A percentile compares a stretch with the other conserved stretches of the same genome.
Conservation (phyloP, 305 asterid species). For the Petunia hybrid region DNA sequence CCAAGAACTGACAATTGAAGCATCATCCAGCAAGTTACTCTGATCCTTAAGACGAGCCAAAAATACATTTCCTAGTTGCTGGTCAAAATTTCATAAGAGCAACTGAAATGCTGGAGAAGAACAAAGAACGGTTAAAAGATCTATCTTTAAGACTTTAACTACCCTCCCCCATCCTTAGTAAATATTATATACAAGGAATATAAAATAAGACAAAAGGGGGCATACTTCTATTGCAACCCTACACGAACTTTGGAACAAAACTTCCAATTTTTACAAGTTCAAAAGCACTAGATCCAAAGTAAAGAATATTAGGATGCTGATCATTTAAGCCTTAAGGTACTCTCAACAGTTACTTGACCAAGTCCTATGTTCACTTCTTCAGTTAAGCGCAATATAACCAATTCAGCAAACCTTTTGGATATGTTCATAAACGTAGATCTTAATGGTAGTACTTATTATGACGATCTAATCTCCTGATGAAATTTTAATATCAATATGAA, state of each 20-base stretch:
- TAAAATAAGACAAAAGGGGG: neutral
- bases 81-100: neutral
- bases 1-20: conserved; percentile 1
- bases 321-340: neutral
- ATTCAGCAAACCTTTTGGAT: conserved; percentile 20
- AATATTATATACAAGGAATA: neutral
- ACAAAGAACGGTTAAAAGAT: neutral
- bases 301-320: conserved; percentile 10
- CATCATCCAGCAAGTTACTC: neutral
- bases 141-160: neutral
- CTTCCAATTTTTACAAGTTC: conserved; percentile 13
- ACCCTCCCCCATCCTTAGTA: neutral
- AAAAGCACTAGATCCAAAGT: neutral
- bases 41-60: neutral
- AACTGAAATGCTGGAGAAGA: conserved; percentile 4
- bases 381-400: neutral
- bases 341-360: conserved; percentile 15
- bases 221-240: neutral
- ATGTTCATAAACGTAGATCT: conserved; percentile 30
- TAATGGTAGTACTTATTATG: conserved; percentile 4
- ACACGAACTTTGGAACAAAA: conserved; percentile 15
- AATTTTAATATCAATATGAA: conserved; percentile 21
- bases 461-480: neutral
- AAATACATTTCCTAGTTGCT: neutral
- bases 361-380: conserved; percentile 19